Evolutionary conservation across 805 yeast genomes (phyloP).

Genomic region (Teunomyces kruisii): DNA sequence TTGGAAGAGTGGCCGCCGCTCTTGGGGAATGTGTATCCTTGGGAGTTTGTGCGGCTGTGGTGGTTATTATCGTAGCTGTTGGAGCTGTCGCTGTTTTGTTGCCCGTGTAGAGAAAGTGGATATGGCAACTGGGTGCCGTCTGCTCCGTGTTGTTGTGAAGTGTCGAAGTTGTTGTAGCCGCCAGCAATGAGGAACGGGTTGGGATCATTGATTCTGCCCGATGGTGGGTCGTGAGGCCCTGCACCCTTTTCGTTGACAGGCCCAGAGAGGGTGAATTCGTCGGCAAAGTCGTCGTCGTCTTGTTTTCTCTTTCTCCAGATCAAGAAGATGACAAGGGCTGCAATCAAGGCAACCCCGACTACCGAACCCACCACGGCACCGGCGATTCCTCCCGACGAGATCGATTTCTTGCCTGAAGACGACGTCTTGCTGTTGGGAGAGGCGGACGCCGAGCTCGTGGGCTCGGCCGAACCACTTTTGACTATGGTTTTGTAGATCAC

Average conservation of each 20-base stretch:
- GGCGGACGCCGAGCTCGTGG: conserved; percentile 6
- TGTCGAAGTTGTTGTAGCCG: conserved; percentile 16
- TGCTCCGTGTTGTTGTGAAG: conserved; percentile 7
- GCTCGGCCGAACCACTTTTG: conserved; percentile 15
- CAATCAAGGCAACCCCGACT: conserved; percentile 36
- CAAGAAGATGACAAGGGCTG: conserved; percentile 16
- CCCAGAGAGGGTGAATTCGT: conserved; percentile 32
- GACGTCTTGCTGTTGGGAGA: conserved; percentile 8
- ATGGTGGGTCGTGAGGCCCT: conserved; percentile 5
- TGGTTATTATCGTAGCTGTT: conserved; percentile 4
- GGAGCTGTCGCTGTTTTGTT: conserved; percentile 1
- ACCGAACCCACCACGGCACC: conserved; percentile 44
- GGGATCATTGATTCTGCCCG: conserved; percentile 12
- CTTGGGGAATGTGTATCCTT: conserved; percentile 3
- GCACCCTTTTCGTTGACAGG: conserved; percentile 19
- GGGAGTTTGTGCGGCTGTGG: conserved; percentile 13
- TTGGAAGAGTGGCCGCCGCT: conserved; percentile 6
- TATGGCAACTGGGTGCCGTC: background rate
- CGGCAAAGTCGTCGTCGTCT: conserved; percentile 26
- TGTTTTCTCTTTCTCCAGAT: conserved; percentile 12
- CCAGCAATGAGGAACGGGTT: conserved; percentile 23
- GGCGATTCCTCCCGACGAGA: conserved; percentile 42
- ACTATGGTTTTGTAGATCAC: conserved; percentile 21
- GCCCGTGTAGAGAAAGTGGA: conserved; percentile 1
- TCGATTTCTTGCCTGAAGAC: conserved; percentile 11